Percentiles rank a stretch among this genome's conserved stretches.
These are phyloP conservation scores for Fraxinus quadrangulata DNA, from an alignment of 257 asterid species.

Conservation along the genomic window DNA sequence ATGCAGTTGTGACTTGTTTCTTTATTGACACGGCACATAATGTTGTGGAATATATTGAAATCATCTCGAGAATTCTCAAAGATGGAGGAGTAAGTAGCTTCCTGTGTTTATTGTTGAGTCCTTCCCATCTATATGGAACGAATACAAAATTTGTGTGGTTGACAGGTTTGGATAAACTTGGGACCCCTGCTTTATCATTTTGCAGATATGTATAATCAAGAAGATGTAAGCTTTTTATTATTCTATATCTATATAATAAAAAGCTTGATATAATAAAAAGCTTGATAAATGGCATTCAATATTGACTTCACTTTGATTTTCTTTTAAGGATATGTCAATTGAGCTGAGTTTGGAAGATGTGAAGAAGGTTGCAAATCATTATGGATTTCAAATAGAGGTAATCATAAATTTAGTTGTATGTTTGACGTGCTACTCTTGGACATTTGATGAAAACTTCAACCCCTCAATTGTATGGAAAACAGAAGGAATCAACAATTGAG, in stretches of 20 bases:
- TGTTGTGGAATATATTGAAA: constrained; percentile 86
- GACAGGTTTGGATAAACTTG: constrained; percentile 94
- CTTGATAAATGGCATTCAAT: constrained; percentile 18
- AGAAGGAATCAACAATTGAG: constrained; percentile 76
- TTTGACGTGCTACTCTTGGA: background rate
- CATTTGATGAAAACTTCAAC: background rate
- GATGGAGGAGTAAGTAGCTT: constrained; percentile 83
- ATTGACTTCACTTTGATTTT: constrained; percentile 17
- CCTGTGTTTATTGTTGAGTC: constrained; percentile 19
- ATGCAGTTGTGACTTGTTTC: constrained; percentile 96
- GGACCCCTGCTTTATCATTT: constrained; percentile 97
- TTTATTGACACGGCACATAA: constrained; percentile 98
- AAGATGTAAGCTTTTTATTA: constrained; percentile 62
- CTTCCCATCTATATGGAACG: constrained; percentile 5
- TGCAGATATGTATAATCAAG: constrained; percentile 77
- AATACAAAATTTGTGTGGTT: constrained; percentile 34
- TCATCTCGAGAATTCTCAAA: constrained; percentile 79
- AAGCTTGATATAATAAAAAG: background rate
- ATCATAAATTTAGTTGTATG: constrained; percentile 4
- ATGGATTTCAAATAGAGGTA: constrained; percentile 88
- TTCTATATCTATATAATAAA: constrained; percentile 1
- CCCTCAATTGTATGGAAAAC: constrained; percentile 25
- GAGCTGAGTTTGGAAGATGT: constrained; percentile 98
- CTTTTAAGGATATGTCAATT: constrained; percentile 83
- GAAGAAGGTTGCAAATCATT: constrained; percentile 74